phyloP scores from a whole-genome alignment of 495 filamentous ascomycete genomes.

The Darksidea phi region DNA sequence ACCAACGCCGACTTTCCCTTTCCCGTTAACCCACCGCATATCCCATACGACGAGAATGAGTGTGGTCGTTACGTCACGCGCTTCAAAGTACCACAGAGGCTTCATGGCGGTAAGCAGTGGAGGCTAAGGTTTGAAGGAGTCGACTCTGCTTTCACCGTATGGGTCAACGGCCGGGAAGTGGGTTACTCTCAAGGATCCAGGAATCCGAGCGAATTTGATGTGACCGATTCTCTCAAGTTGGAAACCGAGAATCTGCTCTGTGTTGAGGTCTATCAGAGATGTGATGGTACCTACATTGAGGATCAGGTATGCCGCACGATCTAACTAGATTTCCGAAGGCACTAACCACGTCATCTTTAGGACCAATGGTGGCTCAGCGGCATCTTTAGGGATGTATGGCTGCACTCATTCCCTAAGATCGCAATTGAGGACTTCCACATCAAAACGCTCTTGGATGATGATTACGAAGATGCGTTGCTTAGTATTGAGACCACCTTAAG shows the following conservation, averaged over 20 bases:
- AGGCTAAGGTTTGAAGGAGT: conserved; percentile 66
- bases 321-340: too few species aligned
- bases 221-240: conserved; percentile 49
- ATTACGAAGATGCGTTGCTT: conserved; percentile 56
- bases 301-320: conserved; percentile 14
- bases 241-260: conserved; percentile 51
- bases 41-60: conserved; percentile 59
- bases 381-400: conserved; percentile 61
- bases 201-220: conserved; percentile 63
- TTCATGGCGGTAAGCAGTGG: conserved; percentile 47
- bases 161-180: conserved; percentile 57
- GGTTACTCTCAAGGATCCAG: conserved; percentile 67
- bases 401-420: conserved; percentile 54
- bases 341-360: conserved; percentile 1
- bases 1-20: conserved; percentile 65
- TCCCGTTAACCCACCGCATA: conserved; percentile 57
- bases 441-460: conserved; percentile 53
- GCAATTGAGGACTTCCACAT: conserved; percentile 61
- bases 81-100: conserved; percentile 51
- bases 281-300: conserved; percentile 55
- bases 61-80: conserved; percentile 59
- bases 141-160: conserved; percentile 65
- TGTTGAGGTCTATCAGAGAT: conserved; percentile 63
- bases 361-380: conserved; percentile 31
- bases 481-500: conserved; percentile 44